phyloP scores from a whole-genome alignment of 371 early-diverging fungal species.

The Rhizomucor pusillus region DNA sequence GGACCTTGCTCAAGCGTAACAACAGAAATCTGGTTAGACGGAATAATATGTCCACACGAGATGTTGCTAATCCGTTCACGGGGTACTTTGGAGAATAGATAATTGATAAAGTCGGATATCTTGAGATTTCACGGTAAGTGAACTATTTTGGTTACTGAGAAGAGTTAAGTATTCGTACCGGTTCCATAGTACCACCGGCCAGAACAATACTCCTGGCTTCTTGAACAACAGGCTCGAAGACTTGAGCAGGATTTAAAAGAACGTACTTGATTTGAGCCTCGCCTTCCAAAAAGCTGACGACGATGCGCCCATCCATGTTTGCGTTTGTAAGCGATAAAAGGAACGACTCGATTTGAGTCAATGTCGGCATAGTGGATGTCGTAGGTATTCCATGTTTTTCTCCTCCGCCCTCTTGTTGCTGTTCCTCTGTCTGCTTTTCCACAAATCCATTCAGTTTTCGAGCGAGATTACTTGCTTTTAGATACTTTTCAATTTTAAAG shows the following conservation, averaged over 20 bases:
- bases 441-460: constrained; percentile 66
- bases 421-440: constrained; percentile 44
- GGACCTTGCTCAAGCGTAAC: constrained; percentile 68
- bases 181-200: constrained; percentile 98
- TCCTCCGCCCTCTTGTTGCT: constrained; percentile 19
- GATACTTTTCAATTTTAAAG: constrained; percentile 74
- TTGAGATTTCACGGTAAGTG: neutral
- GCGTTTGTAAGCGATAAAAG: constrained; percentile 60
- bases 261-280: constrained; percentile 63
- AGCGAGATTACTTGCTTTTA: constrained; percentile 72
- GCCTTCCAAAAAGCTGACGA: constrained; percentile 31
- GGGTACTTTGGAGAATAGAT: constrained; percentile 53
- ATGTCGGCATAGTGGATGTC: constrained; percentile 35
- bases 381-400: neutral
- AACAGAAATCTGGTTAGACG: constrained; percentile 61
- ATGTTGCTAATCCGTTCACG: constrained; percentile 53
- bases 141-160: no score
- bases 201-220: constrained; percentile 85
- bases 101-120: constrained; percentile 45
- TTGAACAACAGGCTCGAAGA: constrained; percentile 76
- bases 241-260: constrained; percentile 82
- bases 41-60: constrained; percentile 82
- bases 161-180: constrained; percentile 55
- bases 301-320: constrained; percentile 70
- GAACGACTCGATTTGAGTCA: constrained; percentile 57